Evolutionary conservation across 2,329 filamentous ascomycete genomes (phyloP), one percentile per base, ranked within the genome.

Genomic region (Arthrobotrys sinensis): DNA sequence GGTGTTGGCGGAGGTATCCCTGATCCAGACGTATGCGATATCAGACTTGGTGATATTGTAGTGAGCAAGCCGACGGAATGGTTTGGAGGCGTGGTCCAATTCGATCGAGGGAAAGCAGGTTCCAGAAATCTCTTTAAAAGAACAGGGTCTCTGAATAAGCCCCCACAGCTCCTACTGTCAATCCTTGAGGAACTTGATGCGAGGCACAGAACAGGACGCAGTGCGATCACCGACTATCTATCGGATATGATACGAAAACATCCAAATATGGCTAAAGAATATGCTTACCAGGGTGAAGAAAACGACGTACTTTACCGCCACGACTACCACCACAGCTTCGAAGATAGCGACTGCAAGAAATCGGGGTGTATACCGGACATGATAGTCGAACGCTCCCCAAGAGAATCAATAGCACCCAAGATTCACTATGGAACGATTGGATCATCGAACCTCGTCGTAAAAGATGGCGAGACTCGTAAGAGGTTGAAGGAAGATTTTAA

Each of bases 1-100:
- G 82, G 82, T 21, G 81, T 83, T n/a, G 82, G 81, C 10, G 82
- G 82, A 4, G 82, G 82, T 7, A 79, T 79, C 1, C 81, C 82
- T 4, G 43, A 53, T 28, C 19, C 28, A 1, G 52, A 50, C 1
- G 21, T 63, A 6, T 1, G 48, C 3, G 82, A 83, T 72, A 80
- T 83, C n/a, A 80, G 82, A 2, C 80, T 83, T 0, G 83, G 71
- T 3, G 71, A 76, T 40, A 34, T 76, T n/a, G 71, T 76, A 1
- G 71, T 76, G 5, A 76, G 71, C 64, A 68, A 76, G n/a, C 71
- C 71, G 10, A 69, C n/a, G 6, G n/a, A 16, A 16, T 10, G 8
- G 4, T 68, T 63, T 32, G 55, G 71, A 12, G 71, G 71, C 1
- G 64, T 62, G 11, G 63, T 76, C 1, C 71, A 76, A 43, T 76